phyloP scores from a whole-genome alignment of 2,329 filamentous ascomycete genomes.

The Leptographium radiaticola region DNA sequence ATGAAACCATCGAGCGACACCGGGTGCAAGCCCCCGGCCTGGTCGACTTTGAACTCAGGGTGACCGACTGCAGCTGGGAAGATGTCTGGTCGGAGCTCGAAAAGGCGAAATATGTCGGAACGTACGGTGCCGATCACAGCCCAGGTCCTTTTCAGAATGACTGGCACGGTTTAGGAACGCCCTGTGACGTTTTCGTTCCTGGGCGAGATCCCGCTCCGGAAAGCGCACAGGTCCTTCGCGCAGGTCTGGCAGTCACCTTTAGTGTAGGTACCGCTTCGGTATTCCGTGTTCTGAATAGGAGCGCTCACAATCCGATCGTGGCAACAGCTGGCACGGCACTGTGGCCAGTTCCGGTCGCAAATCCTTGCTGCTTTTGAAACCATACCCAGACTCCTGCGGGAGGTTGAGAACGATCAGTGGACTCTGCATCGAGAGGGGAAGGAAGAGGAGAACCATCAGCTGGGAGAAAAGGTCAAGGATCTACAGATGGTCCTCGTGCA shows the following conservation, averaged over 20 bases:
- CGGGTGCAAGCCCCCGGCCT: neutral
- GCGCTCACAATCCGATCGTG: neutral
- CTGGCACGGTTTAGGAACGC: neutral
- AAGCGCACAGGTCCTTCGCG: slow-evolving; percentile 4
- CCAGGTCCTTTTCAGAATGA: neutral
- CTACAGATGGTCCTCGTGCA: slow-evolving; percentile 3
- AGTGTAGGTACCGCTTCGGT: slow-evolving; percentile 1
- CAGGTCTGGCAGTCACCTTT: slow-evolving; percentile 8
- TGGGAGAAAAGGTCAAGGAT: neutral
- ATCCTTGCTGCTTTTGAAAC: slow-evolving; percentile 10
- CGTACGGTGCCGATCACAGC: neutral
- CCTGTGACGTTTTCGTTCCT: slow-evolving; percentile 1
- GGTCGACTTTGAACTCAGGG: slow-evolving; percentile 6
- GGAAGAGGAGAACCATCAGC: neutral
- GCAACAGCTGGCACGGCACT: slow-evolving; percentile 9
- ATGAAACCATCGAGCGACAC: slow-evolving; percentile 3
- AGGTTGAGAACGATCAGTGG: slow-evolving; percentile 5
- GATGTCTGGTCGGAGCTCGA: slow-evolving; percentile 4
- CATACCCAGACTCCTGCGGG: slow-evolving; percentile 9
- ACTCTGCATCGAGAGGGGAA: slow-evolving; percentile 2
- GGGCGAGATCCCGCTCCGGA: slow-evolving; percentile 6
- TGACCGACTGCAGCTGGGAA: slow-evolving; percentile 8
- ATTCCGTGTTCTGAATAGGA: neutral
- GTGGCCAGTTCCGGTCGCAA: slow-evolving; percentile 7
- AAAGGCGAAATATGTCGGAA: slow-evolving; percentile 4